Evolutionary conservation across 495 filamentous ascomycete species (phyloP).

Genomic region (Aspergillus wentii): DNA sequence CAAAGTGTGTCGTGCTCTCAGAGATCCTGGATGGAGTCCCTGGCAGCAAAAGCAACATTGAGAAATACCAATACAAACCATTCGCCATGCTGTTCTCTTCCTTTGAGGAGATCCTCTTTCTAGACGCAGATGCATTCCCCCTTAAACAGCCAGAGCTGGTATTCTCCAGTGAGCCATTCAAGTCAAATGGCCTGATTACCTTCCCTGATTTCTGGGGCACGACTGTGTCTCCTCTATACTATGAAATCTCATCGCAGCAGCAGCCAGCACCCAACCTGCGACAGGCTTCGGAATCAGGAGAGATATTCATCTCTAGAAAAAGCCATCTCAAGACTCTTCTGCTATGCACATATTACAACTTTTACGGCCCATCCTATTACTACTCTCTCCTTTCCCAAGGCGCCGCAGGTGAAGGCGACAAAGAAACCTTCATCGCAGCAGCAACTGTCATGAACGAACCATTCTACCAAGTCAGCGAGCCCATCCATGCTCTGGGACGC

Average conservation of each 20-base stretch:
- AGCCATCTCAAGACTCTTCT: conserved; percentile 39
- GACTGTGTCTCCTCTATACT: conserved; percentile 42
- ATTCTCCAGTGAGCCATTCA: conserved; percentile 39
- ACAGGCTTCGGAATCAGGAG: conserved; percentile 43
- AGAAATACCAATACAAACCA: conserved; percentile 45
- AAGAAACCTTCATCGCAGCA: conserved; percentile 49
- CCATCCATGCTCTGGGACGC: conserved; percentile 25
- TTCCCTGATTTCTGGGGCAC: conserved; percentile 56
- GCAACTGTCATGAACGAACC: conserved; percentile 33
- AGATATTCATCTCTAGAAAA: conserved; percentile 41
- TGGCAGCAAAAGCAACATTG: conserved; percentile 8
- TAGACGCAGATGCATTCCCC: conserved; percentile 46
- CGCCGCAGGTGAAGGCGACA: conserved; percentile 48
- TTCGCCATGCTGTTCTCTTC: conserved; percentile 47
- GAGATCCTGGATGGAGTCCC: conserved; percentile 18
- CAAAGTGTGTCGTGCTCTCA: conserved; percentile 37
- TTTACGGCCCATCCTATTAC: conserved; percentile 43
- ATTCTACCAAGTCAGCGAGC: conserved; percentile 36
- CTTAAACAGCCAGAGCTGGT: conserved; percentile 32
- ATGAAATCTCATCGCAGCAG: conserved; percentile 34
- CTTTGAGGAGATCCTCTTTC: conserved; percentile 47
- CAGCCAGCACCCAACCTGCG: conserved; percentile 15
- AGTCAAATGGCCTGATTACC: conserved; percentile 38
- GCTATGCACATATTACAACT: conserved; percentile 53
- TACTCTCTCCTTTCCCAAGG: conserved; percentile 47